Evolutionary conservation across 306 rosid genomes (phyloP), one percentile per base, ranked within the genome.

Genomic region (Cucumis hystrix): DNA sequence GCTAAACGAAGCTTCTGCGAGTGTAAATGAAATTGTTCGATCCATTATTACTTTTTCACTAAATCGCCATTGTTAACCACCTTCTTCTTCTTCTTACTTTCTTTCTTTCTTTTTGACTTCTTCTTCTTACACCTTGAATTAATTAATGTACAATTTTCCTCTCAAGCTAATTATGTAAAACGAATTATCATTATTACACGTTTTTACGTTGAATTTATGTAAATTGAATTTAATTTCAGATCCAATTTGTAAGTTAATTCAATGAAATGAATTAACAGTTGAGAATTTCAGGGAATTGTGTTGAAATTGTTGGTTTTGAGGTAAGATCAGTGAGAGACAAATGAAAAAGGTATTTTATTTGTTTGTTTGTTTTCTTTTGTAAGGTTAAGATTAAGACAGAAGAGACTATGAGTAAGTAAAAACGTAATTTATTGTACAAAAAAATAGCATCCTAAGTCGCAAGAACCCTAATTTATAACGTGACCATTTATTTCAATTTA

Each of bases 1-100:
- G 78, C 65, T 30, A 87, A 88, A 69, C 74, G 86, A 54, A 80
- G 62, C 58, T 73, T 84, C 84, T 68, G 86, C 74, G 78, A 85
- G 6, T 85, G 91, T 85, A 83, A 84, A 52, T 52, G 57, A 52
- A 47, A 85, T 83, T 87, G 83, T 81, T 51, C 61, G 47, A 21
- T 47, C 5, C 52, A 10, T 52, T 16, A 10, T 52, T 16, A 52
- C 7, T 45, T 7, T 13, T 68, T 21, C 14, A 37, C 7, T 20
- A 6, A 45, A 45, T 69, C 57, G 55, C 74, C 58, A 45, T 69
- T 69, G 39, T 69, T 69, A 41, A 70, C 20, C 4, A 9, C 4
- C 8, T n/a, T 20, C 30, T 23, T 47, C 16, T 14, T 61, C 10
- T 67, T 35, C 1, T n/a, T 39, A 40, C 5, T n/a, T 13, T 45